Base-by-base conservation (phyloP, 495 filamentous ascomycete species). In the Delitschia confertaspora region DNA sequence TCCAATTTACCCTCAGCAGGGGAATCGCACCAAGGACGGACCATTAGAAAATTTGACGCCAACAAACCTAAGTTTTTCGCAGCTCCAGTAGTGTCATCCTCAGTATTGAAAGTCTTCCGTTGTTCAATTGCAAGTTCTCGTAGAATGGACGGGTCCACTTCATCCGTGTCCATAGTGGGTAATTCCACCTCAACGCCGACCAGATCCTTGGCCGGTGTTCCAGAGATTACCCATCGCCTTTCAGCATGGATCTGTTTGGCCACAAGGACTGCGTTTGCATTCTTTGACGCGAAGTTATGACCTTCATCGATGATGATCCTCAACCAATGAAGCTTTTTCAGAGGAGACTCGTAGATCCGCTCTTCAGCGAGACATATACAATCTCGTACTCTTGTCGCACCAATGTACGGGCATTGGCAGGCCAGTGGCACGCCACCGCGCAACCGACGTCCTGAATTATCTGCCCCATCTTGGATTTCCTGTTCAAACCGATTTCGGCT, bases 221-320 rank as follows among this genome's bases (percentile, higher is more conserved):
- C 89, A 2, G 85, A 91, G 3, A 95, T 83, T 11, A 95, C 74
- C 89, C 89, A 96, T 16, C 82, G 75, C 8, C 84, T 72, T 24
- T 86, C 75, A 17, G 85, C 71, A 22, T 75, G 70, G 4, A 96
- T 67, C 34, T 72, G 69, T 16, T 82, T 73, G 0, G 89, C 65
- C 6, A 85, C 71, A 21, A 72, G 67, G 26, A 81, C 73, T 26
- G 87, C 69, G 33, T 83, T 80, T 11, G 74, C 80, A 42, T 71
- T 76, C 25, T 66, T 65, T 10, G 72, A 74, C 13, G 65, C 60
- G 4, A 93, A 77, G 30, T 74, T 80, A 57, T 95, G 87, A 1
- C 89, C 89, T 70, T 96, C 89, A 42, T 96, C 89, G 23, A 93
- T 79, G 25, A 96, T 87, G 31, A 89, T 74, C 9, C 89, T 75